phyloP scores from a whole-genome alignment of 352 stramenopile species.

The Globisporangium parvum region DNA sequence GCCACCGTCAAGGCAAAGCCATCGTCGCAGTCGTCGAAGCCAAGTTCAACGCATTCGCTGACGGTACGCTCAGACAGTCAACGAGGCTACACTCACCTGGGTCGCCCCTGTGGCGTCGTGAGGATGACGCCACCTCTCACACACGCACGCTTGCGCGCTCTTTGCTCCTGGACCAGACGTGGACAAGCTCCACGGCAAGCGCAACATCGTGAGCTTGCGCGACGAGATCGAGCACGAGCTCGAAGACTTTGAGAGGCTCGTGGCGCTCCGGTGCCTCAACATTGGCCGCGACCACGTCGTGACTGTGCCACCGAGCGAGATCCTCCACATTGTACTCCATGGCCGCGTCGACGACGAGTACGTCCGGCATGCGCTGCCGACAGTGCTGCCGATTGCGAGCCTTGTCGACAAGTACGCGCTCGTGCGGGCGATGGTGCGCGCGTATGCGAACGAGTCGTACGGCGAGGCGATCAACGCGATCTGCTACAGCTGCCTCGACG shows the following conservation, averaged over 20 bases:
- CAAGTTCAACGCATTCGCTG: constrained; percentile 49
- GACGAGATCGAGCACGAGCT: constrained; percentile 68
- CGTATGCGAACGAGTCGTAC: constrained; percentile 46
- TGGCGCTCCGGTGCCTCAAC: constrained; percentile 58
- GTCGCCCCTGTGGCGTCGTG: background rate
- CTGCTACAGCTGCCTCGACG: constrained; percentile 68
- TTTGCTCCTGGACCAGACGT: constrained; percentile 22
- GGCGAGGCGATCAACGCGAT: constrained; percentile 57
- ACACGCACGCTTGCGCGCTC: no score
- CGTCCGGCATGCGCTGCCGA: constrained; percentile 47
- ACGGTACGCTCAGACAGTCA: constrained; percentile 19
- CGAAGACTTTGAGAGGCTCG: constrained; percentile 55
- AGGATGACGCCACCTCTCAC: background rate
- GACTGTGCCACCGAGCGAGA: constrained; percentile 40
- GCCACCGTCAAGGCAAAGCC: constrained; percentile 37
- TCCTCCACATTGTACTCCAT: constrained; percentile 54
- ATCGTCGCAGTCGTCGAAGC: constrained; percentile 32
- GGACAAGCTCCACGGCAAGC: constrained; percentile 48
- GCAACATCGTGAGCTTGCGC: constrained; percentile 38
- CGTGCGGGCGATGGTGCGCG: constrained; percentile 36
- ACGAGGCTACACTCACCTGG: background rate
- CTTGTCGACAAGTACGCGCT: constrained; percentile 53
- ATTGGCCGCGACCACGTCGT: constrained; percentile 33
- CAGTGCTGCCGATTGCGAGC: constrained; percentile 51
- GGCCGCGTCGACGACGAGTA: constrained; percentile 51